These are phyloP conservation scores for Phytophthora vignae DNA, from an alignment of 352 stramenopile species.

Conservation along the genomic window DNA sequence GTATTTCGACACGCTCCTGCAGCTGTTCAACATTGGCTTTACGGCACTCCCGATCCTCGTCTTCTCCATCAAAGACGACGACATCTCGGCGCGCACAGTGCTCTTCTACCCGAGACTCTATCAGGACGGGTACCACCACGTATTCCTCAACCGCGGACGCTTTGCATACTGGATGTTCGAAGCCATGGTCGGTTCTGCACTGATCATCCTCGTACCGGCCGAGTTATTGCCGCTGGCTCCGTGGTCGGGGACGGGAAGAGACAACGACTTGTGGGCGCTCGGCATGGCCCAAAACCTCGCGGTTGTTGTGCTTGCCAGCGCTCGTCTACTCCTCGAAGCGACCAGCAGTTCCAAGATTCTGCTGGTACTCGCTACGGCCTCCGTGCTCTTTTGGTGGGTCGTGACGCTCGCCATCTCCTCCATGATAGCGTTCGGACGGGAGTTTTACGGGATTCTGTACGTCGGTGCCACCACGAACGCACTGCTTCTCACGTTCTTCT, in stretches of 20 bases:
- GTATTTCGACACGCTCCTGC: constrained; percentile 81
- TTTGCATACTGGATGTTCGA: constrained; percentile 74
- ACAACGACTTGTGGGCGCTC: constrained; percentile 77
- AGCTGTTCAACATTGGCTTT: constrained; percentile 87
- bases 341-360: constrained; percentile 40
- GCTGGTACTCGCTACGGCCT: constrained; percentile 43
- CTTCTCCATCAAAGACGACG: constrained; percentile 67
- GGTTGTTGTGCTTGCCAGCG: constrained; percentile 66
- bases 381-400: constrained; percentile 59
- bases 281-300: constrained; percentile 72
- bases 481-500: constrained; percentile 47
- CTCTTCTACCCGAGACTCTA: constrained; percentile 64
- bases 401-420: constrained; percentile 59
- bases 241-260: constrained; percentile 54
- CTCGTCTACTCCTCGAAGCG: constrained; percentile 58
- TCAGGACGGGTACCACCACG: constrained; percentile 54
- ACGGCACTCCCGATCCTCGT: constrained; percentile 75
- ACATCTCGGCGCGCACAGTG: constrained; percentile 56
- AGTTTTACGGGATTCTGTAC: constrained; percentile 68
- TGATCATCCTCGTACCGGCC: constrained; percentile 58
- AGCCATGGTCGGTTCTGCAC: constrained; percentile 51
- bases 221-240: constrained; percentile 52
- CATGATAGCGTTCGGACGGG: constrained; percentile 57
- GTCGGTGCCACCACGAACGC: constrained; percentile 53
- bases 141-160: constrained; percentile 56